phyloP scores from a whole-genome alignment of 1,139 yeast genomes.

The Yamadazyma aaseri region DNA sequence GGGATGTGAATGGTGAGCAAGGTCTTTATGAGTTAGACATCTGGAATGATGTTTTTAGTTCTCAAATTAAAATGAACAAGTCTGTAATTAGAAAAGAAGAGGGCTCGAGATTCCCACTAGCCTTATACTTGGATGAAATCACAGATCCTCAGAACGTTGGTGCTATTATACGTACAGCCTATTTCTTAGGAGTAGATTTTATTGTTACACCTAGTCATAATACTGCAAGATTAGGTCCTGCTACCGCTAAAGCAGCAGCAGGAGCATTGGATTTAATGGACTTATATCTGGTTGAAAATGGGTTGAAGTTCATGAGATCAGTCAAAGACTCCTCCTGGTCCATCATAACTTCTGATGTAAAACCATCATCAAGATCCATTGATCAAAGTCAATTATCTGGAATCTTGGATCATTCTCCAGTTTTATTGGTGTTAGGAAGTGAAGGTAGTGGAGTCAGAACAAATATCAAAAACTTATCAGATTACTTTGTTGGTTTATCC shows the following conservation, averaged over 20 bases:
- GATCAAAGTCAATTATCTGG: slow-evolving; percentile 42
- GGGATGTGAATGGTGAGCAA: slow-evolving; percentile 21
- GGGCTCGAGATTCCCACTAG: slow-evolving; percentile 53
- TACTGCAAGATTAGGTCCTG: slow-evolving; percentile 74
- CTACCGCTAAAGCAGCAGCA: slow-evolving; percentile 76
- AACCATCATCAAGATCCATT: slow-evolving; percentile 38
- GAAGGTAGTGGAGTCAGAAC: slow-evolving; percentile 84
- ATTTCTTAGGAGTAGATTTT: slow-evolving; percentile 82
- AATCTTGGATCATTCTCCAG: slow-evolving; percentile 52
- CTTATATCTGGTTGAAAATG: slow-evolving; percentile 55
- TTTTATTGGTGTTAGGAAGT: slow-evolving; percentile 74
- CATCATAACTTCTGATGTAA: slow-evolving; percentile 54
- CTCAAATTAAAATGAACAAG: slow-evolving; percentile 15
- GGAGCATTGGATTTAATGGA: slow-evolving; percentile 84
- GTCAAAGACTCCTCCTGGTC: slow-evolving; percentile 65
- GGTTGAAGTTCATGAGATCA: slow-evolving; percentile 60
- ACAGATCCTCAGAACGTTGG: slow-evolving; percentile 93
- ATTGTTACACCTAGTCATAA: slow-evolving; percentile 68
- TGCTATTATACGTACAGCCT: slow-evolving; percentile 79
- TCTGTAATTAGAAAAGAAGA: slow-evolving; percentile 15
- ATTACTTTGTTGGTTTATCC: slow-evolving; percentile 57
- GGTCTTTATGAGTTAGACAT: slow-evolving; percentile 26
- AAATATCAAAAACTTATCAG: slow-evolving; percentile 59
- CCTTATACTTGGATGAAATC: slow-evolving; percentile 75
- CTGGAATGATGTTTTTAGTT: slow-evolving; percentile 20